Conservation (phyloP, 495 filamentous ascomycete genomes). For the Rhypophila decipiens region DNA sequence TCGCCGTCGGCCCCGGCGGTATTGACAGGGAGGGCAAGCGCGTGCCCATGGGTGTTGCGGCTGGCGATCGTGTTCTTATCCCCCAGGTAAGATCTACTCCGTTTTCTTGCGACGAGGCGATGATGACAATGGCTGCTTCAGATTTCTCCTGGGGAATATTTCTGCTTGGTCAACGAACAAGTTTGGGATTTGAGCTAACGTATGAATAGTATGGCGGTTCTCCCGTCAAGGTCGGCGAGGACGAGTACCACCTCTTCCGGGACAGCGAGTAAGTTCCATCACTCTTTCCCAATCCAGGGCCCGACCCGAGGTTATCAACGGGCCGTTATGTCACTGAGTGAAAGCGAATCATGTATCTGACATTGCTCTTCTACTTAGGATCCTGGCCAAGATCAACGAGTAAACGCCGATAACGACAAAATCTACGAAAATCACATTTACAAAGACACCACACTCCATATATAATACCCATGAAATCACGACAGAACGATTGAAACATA, state of each 20-base stretch:
- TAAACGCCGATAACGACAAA: constrained; percentile 45
- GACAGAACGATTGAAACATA: neutral
- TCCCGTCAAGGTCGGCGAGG: constrained; percentile 93
- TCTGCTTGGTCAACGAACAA: constrained; percentile 3
- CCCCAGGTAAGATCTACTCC: constrained; percentile 65
- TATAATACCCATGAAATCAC: constrained; percentile 18
- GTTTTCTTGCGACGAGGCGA: neutral
- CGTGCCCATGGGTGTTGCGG: constrained; percentile 67
- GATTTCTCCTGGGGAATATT: neutral
- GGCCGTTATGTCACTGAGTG: neutral
- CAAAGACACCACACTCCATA: constrained; percentile 17
- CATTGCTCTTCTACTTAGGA: constrained; percentile 35
- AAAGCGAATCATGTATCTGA: constrained; percentile 17
- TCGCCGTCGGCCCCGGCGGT: constrained; percentile 87
- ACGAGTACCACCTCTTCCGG: constrained; percentile 91
- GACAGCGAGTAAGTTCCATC: constrained; percentile 91
- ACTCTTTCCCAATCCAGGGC: neutral
- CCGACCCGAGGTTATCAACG: neutral
- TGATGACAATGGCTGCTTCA: neutral
- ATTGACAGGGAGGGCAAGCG: constrained; percentile 84
- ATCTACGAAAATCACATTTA: constrained; percentile 10
- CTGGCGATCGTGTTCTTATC: constrained; percentile 92
- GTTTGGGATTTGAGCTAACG: constrained; percentile 5
- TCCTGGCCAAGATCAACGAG: constrained; percentile 88
- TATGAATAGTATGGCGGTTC: constrained; percentile 92